Percentiles rank a stretch among this genome's conserved stretches.
These are phyloP conservation scores for Ceratocystis destructans DNA, from an alignment of 2,329 filamentous ascomycete genomes.

Conservation along the genomic window DNA sequence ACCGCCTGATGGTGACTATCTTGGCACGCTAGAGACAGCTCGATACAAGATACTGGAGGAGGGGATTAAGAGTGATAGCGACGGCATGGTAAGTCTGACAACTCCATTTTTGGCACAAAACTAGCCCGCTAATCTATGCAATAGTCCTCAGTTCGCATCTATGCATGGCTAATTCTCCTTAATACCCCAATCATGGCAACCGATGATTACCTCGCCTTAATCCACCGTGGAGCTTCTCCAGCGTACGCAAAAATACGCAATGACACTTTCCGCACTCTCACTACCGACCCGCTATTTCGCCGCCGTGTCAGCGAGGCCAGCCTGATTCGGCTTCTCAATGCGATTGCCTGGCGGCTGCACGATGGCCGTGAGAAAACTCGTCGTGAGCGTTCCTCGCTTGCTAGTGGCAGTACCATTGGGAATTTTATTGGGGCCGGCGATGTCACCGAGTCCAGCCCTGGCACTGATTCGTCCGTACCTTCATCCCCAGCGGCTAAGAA, in stretches of 20 bases:
- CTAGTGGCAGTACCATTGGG: neutral
- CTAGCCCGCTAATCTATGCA: neutral
- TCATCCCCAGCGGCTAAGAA: slow-evolving; percentile 29
- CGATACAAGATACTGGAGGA: slow-evolving; percentile 61
- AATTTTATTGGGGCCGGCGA: slow-evolving; percentile 27
- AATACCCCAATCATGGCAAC: slow-evolving; percentile 75
- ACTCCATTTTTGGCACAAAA: neutral
- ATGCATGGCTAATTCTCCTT: slow-evolving; percentile 89
- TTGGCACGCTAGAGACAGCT: slow-evolving; percentile 53
- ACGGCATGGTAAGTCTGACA: slow-evolving; percentile 56
- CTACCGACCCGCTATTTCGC: slow-evolving; percentile 93
- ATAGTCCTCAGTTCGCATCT: slow-evolving; percentile 83
- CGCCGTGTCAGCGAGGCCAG: slow-evolving; percentile 90
- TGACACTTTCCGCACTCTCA: slow-evolving; percentile 91
- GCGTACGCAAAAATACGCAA: slow-evolving; percentile 97
- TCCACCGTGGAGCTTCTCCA: slow-evolving; percentile 85
- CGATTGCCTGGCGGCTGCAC: slow-evolving; percentile 83
- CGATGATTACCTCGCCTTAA: slow-evolving; percentile 74
- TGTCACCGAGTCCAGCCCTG: neutral
- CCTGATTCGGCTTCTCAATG: slow-evolving; percentile 85
- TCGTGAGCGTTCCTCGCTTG: slow-evolving; percentile 24
- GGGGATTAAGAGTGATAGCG: slow-evolving; percentile 61
- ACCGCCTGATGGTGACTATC: slow-evolving; percentile 55
- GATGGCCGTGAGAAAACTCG: slow-evolving; percentile 50
- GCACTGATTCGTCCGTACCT: slow-evolving; percentile 13